Conservation (phyloP, 306 rosid genomes). For the Vigna radiata region DNA sequence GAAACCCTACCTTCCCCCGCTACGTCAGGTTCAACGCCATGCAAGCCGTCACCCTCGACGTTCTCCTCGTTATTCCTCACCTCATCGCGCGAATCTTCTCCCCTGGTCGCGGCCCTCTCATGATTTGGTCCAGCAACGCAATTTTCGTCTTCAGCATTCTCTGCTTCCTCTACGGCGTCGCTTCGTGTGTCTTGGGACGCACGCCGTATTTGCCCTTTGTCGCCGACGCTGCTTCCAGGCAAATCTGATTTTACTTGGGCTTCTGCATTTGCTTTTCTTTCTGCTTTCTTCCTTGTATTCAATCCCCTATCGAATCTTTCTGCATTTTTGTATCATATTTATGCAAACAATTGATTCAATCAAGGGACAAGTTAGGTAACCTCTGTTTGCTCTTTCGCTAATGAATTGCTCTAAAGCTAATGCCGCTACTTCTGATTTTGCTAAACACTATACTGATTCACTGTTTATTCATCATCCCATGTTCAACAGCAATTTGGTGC, state of each 20-base stretch:
- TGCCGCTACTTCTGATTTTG: neutral
- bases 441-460: too few species aligned
- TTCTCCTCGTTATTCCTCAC: slow-evolving; percentile 75
- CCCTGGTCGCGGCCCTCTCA: slow-evolving; percentile 65
- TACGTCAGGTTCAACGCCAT: slow-evolving; percentile 83
- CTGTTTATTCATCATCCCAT: too few species aligned
- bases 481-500: too few species aligned
- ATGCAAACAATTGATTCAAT: neutral
- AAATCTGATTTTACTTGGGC: slow-evolving; percentile 54
- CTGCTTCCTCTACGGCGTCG: slow-evolving; percentile 69
- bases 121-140: slow-evolving; percentile 62
- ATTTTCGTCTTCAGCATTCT: slow-evolving; percentile 64
- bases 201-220: slow-evolving; percentile 83
- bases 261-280: neutral
- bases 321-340: neutral
- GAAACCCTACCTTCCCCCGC: slow-evolving; percentile 71
- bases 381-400: neutral
- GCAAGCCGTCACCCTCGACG: slow-evolving; percentile 89
- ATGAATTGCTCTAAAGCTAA: neutral
- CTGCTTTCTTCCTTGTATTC: neutral
- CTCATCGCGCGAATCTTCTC: slow-evolving; percentile 72
- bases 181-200: slow-evolving; percentile 67
- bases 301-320: neutral
- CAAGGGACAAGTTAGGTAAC: neutral
- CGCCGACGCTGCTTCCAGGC: slow-evolving; percentile 88